Evolutionary conservation across 306 rosid genomes (phyloP), one percentile per base, ranked within the genome.

Genomic region (Biancaea sappan): DNA sequence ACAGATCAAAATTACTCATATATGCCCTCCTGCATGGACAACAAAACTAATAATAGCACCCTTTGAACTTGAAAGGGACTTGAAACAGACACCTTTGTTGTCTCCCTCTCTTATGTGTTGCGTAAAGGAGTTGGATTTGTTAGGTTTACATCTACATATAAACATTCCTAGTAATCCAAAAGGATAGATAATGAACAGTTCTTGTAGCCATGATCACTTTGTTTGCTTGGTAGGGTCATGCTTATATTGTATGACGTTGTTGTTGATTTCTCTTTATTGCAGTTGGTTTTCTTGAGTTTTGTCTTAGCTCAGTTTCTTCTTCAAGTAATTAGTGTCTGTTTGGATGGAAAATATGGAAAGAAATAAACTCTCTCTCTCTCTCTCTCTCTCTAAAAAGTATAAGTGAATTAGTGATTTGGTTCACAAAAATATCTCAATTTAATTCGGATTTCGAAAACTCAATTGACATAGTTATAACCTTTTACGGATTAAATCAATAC

Each of bases 21-120:
- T 80, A 60, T 69, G 41, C 77, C 18, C 57, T 60, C 16, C 26
- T 29, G 57, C 28, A 71, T 60, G 59, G 44, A 77, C 26, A 80
- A 87, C 85, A 86, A 85, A 80, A 41, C 44, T 83, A 69, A 82
- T 88, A 71, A 81, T 69, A 41, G 25, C 77, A 70, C 69, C 66
- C 73, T 37, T 78, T 40, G 3, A 51, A 58, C 37, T 6, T 75
- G 85, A 86, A 84, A 78, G 72, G 5, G 88, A 88, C 92, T 19
- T 34, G 46, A 77, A 70, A 75, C 65, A 10, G 69, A 62, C 66
- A 58, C 0, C 0, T 80, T 67, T 80, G 82, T 76, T 75, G 67
- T 58, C 53, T 63, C 67, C 69, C 26, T 24, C 34, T 73, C 50
- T 65, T 13, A 12, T 25, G 53, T 48, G 18, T 37, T 41, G 40